Evolutionary conservation across 768 basidiomycete genomes (phyloP), one percentile per base, ranked within the genome.

Genomic region (Podaxis rugospora): DNA sequence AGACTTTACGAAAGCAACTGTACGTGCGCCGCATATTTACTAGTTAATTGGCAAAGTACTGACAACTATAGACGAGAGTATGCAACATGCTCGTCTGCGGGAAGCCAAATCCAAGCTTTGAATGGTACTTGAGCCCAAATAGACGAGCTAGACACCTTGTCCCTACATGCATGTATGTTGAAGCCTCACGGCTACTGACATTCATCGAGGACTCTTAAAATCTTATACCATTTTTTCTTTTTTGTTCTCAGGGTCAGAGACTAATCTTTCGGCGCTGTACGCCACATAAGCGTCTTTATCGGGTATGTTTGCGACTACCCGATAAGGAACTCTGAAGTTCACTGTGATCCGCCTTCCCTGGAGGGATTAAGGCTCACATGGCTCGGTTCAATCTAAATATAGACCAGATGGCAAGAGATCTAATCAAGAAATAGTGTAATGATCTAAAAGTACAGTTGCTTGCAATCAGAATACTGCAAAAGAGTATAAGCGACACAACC

Each of bases 1-100:
- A 79, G 79, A n/a, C 76, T 95, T 27, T 96, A 88, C 67, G 81
- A 90, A 46, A 74, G 72, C 49, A 97, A 93, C 65, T 97, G 95
- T 96, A 70, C 76, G 93, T 70, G 39, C 59, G 44, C 11, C 18
- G 5, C 42, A 7, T 16, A 44, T 7, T 6, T 44, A 44, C 1
- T 18, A 16, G 14, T 3, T 44, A 18, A 18, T 44, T 6, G 7
- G 6, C 6, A 44, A 18, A 27, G 27, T 21, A 44, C n/a, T 64
- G 23, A 57, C 18, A 10, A 23, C 25, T 51, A 2, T 37, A 78
- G 77, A 78, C 49, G 73, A 76, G 63, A 73, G 72, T 54, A 66
- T 78, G 69, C 72, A 74, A 61, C 68, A 68, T 57, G 75, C 72
- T 18, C 67, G 62, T 25, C 64, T 78, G 27, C 63, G 68, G 37